Conservation (phyloP, 352 stramenopile genomes). For the Phytophthora cactorum region DNA sequence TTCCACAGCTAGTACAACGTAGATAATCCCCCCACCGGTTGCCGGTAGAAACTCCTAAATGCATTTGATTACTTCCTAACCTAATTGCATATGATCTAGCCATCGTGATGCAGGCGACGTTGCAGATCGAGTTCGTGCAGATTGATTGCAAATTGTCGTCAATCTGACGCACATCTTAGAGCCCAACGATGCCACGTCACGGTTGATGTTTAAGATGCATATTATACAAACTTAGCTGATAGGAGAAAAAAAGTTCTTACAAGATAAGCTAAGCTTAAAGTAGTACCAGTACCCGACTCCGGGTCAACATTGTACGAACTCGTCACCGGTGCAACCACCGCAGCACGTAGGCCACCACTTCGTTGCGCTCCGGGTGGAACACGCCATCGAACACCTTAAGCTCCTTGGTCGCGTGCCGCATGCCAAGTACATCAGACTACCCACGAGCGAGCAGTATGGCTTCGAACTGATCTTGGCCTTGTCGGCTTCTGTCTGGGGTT, state of each 20-base stretch:
- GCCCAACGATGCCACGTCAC: constrained; percentile 29
- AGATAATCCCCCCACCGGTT: constrained; percentile 35
- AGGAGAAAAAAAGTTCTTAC: too few relatives aligned
- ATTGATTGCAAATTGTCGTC: constrained; percentile 32
- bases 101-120: constrained; percentile 29
- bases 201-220: constrained; percentile 16
- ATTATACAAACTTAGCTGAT: too few relatives aligned
- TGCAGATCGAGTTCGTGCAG: constrained; percentile 19
- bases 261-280: not conserved
- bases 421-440: too few relatives aligned
- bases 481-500: too few relatives aligned
- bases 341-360: constrained; percentile 23
- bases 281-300: not conserved
- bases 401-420: too few relatives aligned
- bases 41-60: constrained; percentile 41
- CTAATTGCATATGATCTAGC: not conserved
- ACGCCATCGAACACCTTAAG: constrained; percentile 54
- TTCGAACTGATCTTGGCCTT: too few relatives aligned
- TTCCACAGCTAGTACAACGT: constrained; percentile 32
- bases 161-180: constrained; percentile 11
- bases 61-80: constrained; percentile 20
- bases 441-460: too few relatives aligned
- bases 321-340: constrained; percentile 24
- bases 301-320: not conserved
- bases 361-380: constrained; percentile 47